Percentiles rank a stretch among this genome's conserved stretches.
These are phyloP conservation scores for Tremella yokohamensis DNA, from an alignment of 768 basidiomycete species.

Conservation along the genomic window DNA sequence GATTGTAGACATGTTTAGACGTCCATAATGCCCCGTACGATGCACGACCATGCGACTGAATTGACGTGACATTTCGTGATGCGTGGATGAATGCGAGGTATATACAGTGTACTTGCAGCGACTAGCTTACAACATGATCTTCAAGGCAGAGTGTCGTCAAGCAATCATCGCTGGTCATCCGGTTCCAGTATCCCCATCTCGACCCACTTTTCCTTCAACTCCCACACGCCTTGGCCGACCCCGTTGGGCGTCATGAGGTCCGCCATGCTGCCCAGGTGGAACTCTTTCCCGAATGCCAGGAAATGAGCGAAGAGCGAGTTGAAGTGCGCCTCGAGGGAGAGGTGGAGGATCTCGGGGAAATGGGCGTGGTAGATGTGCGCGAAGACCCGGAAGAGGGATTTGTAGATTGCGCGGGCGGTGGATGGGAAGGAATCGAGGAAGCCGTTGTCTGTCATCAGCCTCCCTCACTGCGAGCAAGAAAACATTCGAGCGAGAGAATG, in stretches of 20 bases:
- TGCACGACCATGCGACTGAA: too few species aligned
- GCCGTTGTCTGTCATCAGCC: constrained; percentile 1
- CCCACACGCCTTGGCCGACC: constrained; percentile 60
- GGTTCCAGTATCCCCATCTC: constrained; percentile 79
- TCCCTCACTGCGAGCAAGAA: neutral
- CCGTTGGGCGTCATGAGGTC: constrained; percentile 63
- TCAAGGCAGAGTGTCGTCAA: too few species aligned
- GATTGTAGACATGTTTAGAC: too few species aligned
- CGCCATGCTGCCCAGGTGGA: constrained; percentile 81
- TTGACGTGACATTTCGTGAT: too few species aligned
- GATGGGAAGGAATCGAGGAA: constrained; percentile 74
- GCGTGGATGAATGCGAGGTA: too few species aligned
- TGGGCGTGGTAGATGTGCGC: constrained; percentile 97
- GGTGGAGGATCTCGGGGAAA: constrained; percentile 76
- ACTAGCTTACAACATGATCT: too few species aligned
- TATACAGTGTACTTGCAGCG: too few species aligned
- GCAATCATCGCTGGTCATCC: neutral
- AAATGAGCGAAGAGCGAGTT: constrained; percentile 98
- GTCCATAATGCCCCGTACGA: too few species aligned
- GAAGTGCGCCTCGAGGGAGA: constrained; percentile 84
- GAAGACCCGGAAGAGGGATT: constrained; percentile 92
- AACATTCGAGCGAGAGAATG: neutral
- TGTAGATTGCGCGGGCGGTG: constrained; percentile 86
- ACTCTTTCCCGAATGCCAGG: constrained; percentile 89
- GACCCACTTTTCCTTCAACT: constrained; percentile 84